Percentiles rank a stretch among this genome's conserved stretches.
Conservation (phyloP, 2,329 filamentous ascomycete genomes). For the Huntiella abstrusa region DNA sequence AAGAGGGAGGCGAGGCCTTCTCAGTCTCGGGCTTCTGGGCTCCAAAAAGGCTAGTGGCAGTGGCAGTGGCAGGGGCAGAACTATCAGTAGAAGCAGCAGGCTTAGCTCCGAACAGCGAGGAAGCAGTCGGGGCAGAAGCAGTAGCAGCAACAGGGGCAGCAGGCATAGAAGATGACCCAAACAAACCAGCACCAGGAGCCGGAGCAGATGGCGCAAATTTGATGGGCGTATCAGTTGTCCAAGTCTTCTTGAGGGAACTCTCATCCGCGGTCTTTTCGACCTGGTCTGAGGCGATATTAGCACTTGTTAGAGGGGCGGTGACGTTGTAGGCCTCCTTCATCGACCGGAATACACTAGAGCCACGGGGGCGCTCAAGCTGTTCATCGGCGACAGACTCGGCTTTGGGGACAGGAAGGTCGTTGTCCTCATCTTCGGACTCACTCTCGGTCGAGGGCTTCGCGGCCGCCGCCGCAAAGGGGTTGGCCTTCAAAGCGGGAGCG, state of each 20-base stretch:
- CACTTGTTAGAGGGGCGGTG: constrained; percentile 24
- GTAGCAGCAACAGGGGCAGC: constrained; percentile 16
- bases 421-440: constrained; percentile 27
- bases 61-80: constrained; percentile 15
- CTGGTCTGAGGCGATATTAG: constrained; percentile 21
- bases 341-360: constrained; percentile 33
- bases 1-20: constrained; percentile 11
- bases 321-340: constrained; percentile 30
- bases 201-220: constrained; percentile 28
- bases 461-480: constrained; percentile 22
- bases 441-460: constrained; percentile 34
- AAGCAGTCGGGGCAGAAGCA: constrained; percentile 6
- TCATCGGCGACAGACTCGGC: constrained; percentile 1
- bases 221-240: constrained; percentile 32
- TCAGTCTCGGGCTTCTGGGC: constrained; percentile 16
- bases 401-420: constrained; percentile 16
- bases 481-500: neutral
- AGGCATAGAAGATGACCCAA: constrained; percentile 13
- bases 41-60: constrained; percentile 19
- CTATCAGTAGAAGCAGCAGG: constrained; percentile 20
- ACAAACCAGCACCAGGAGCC: constrained; percentile 7
- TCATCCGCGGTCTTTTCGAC: constrained; percentile 16
- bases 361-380: neutral
- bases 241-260: constrained; percentile 25
- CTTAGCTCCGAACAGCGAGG: constrained; percentile 15